phyloP scores from a whole-genome alignment of 495 filamentous ascomycete genomes.

The Clohesyomyces aquaticus region DNA sequence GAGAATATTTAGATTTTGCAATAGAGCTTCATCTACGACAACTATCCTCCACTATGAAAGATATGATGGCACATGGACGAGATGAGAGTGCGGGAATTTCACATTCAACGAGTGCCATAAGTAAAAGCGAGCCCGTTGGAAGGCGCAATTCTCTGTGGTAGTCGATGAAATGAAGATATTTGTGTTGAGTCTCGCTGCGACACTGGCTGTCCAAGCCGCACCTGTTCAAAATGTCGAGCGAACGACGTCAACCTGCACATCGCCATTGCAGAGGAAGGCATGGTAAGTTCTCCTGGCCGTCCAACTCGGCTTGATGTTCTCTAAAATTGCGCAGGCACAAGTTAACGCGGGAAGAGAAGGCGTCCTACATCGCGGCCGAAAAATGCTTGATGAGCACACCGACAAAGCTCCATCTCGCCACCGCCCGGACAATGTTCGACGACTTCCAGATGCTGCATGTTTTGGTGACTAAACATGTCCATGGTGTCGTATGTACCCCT shows the following conservation, averaged over 20 bases:
- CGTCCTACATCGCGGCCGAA: slow-evolving; percentile 52
- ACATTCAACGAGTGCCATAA: too few species aligned
- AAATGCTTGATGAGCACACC: slow-evolving; percentile 51
- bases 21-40: too few species aligned
- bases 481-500: slow-evolving; percentile 43
- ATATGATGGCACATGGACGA: too few species aligned
- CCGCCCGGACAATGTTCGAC: slow-evolving; percentile 50
- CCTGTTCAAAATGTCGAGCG: not conserved
- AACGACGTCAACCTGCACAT: not conserved
- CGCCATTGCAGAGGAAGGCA: not conserved
- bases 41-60: too few species aligned
- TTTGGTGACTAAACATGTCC: slow-evolving; percentile 43
- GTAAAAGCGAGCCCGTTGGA: too few species aligned
- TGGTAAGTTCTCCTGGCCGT: not conserved
- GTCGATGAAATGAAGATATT: too few species aligned
- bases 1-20: too few species aligned
- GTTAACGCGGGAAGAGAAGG: slow-evolving; percentile 48
- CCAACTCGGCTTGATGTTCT: not conserved
- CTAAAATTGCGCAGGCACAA: slow-evolving; percentile 40
- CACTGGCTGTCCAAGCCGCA: not conserved
- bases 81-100: too few species aligned
- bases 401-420: slow-evolving; percentile 40
- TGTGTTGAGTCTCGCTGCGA: not conserved
- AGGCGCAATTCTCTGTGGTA: too few species aligned
- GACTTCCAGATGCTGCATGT: slow-evolving; percentile 52